phyloP scores from a whole-genome alignment of 108 stramenopile genomes.

The Skeletonema marinoi region DNA sequence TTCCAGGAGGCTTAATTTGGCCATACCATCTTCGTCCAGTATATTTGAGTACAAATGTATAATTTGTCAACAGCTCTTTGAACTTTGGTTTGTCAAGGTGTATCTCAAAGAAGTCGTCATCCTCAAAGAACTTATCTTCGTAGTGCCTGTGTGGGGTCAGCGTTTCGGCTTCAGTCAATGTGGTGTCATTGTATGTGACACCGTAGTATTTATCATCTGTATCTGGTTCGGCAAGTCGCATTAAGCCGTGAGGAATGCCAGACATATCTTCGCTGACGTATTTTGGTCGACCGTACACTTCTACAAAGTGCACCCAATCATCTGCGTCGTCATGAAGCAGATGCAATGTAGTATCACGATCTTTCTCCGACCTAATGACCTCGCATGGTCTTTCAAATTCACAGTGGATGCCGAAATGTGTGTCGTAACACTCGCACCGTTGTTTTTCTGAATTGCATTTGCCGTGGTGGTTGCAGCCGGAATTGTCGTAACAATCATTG shows the following conservation, averaged over 20 bases:
- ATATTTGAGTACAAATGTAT: slow-evolving; percentile 23
- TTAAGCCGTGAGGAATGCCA: background rate
- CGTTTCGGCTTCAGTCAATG: background rate
- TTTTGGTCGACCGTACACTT: background rate
- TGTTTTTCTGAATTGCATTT: background rate
- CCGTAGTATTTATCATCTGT: background rate
- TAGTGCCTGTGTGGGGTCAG: too few relatives aligned
- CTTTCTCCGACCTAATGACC: background rate
- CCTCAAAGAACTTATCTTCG: background rate
- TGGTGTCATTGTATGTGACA: background rate
- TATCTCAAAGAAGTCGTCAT: slow-evolving; percentile 36
- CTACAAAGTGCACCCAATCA: too few relatives aligned
- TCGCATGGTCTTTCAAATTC: slow-evolving; percentile 13
- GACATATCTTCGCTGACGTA: background rate
- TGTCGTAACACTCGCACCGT: background rate
- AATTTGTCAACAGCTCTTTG: slow-evolving; percentile 27
- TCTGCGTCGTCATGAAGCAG: too few relatives aligned
- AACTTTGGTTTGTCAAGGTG: slow-evolving; percentile 13
- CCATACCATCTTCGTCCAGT: slow-evolving; percentile 26
- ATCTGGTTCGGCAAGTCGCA: background rate
- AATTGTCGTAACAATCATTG: slow-evolving; percentile 6
- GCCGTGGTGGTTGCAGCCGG: slow-evolving; percentile 13
- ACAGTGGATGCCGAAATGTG: slow-evolving; percentile 8
- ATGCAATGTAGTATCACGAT: too few relatives aligned
- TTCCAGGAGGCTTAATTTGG: slow-evolving; percentile 16